phyloP scores from a whole-genome alignment of 2,329 filamentous ascomycete genomes.

The Fusarium acutatum region DNA sequence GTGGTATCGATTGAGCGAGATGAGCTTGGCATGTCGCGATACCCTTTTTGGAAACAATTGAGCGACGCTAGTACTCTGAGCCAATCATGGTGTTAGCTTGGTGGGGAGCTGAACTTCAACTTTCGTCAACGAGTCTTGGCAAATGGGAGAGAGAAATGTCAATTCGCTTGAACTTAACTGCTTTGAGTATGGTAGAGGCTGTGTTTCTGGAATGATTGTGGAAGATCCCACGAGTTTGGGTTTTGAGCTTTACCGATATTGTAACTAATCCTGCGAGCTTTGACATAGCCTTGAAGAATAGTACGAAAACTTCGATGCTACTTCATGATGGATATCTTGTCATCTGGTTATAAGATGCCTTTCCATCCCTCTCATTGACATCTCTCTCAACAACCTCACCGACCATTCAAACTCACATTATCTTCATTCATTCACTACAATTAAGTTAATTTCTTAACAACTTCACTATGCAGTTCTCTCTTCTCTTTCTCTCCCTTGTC shows the following conservation, averaged over 20 bases:
- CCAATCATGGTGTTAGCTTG: background rate
- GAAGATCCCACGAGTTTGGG: background rate
- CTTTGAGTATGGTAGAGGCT: background rate
- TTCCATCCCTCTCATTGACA: fast-evolving
- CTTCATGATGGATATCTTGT: background rate
- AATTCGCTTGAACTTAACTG: slow-evolving; percentile 24
- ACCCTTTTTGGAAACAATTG: slow-evolving; percentile 28
- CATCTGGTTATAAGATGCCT: background rate
- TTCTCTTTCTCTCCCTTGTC: slow-evolving; percentile 21
- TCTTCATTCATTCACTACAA: too few species aligned
- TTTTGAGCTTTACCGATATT: background rate
- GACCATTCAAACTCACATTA: fast-evolving
- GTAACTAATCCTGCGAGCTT: background rate
- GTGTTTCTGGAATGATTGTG: background rate
- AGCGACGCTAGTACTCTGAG: slow-evolving; percentile 31
- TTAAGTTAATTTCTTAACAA: fast-evolving
- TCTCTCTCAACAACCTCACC: background rate
- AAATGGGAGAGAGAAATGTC: background rate
- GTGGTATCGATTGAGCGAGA: slow-evolving; percentile 30
- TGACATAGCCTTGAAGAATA: too few species aligned
- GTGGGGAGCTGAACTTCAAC: background rate
- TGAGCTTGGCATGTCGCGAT: background rate
- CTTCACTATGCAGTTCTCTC: slow-evolving; percentile 27
- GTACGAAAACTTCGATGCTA: background rate
- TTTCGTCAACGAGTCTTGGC: background rate